These are phyloP conservation scores for Borovskyia barvae DNA, from an alignment of 208 protist genomes.

Conservation along the genomic window DNA sequence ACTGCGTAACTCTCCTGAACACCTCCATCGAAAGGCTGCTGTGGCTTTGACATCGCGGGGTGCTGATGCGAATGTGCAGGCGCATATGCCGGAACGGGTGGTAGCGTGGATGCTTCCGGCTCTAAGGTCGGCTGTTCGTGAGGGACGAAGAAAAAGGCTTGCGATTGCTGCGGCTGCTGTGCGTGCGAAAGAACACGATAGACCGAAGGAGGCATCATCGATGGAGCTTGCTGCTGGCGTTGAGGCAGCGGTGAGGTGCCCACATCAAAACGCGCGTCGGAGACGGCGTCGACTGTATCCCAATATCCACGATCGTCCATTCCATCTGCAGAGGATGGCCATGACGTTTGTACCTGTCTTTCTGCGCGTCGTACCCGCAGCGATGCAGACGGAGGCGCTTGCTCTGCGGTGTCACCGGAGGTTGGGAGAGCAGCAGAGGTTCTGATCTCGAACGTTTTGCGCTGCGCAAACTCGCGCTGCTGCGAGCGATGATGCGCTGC, in stretches of 20 bases:
- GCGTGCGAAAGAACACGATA: conserved; percentile 5
- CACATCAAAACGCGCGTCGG: conserved; percentile 7
- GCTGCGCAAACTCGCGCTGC: conserved; percentile 10
- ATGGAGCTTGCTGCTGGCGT: background rate
- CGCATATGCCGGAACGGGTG: no score
- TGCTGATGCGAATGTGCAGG: no score
- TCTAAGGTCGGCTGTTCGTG: no score
- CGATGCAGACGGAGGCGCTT: no score
- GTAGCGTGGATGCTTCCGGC: no score
- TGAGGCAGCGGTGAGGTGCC: conserved; percentile 4
- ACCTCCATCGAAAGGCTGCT: no score
- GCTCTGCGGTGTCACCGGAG: no score
- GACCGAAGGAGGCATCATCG: conserved; percentile 13
- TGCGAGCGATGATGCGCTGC: conserved; percentile 30
- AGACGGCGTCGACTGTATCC: no score
- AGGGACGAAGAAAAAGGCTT: no score
- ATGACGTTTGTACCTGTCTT: conserved; percentile 27
- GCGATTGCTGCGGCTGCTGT: background rate
- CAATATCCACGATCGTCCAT: no score
- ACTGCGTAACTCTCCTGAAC: no score
- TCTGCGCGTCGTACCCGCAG: conserved; percentile 5
- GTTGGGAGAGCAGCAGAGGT: background rate
- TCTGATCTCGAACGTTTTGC: background rate
- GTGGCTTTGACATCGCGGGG: no score
- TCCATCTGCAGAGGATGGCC: background rate